Evolutionary conservation across 768 basidiomycete species (phyloP), one percentile per base, ranked within the genome.

Genomic region (Krasilnikovozyma curviuscula): DNA sequence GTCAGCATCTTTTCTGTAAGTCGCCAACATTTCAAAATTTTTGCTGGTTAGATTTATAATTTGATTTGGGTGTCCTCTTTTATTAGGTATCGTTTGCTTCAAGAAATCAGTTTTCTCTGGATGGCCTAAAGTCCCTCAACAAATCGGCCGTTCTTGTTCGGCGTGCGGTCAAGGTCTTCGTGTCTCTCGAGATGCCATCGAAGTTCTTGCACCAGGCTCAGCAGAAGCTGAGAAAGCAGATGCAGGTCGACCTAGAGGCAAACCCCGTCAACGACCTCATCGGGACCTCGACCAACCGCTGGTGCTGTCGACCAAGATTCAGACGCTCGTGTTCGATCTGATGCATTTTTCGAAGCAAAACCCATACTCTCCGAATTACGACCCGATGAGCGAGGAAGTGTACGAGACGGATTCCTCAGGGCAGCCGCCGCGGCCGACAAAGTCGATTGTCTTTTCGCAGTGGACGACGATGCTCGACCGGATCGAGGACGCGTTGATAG

Each of bases 1-100:
- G 93, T 62, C 83, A 86, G 58, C 93, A 98, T 63, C 71, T 97
- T 27, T 95, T 83, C 64, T 98, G 93, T 66, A 57, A 56, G 64
- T 57, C 21, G 6, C 8, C 18, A 32, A 12, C 46, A 13, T 10
- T 44, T 21, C 18, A 14, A 16, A n/a, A 3, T 29, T 8, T 14
- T 27, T 41, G 23, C 6, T 34, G 33, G 18, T 12, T 34, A 18
- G 33, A 34, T 25, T 45, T 19, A 45, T 21, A 18, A 34, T 34
- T 27, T n/a, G 25, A 34, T 18, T 8, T 3, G 24, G 39, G 23
- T 24, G 5, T 13, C 25, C 14, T 39, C 24, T 7, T 42, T 2
- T 38, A 19, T 7, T 33, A 65, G 64, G 64, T 45, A 50, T 59
- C n/a, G 54, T 46, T 28, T 98, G 93, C 65, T 97, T 86, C 71